Evolutionary conservation across 1,284 basidiomycete genomes (phyloP).

Genomic region (Pseudozyma tsukubaensis): DNA sequence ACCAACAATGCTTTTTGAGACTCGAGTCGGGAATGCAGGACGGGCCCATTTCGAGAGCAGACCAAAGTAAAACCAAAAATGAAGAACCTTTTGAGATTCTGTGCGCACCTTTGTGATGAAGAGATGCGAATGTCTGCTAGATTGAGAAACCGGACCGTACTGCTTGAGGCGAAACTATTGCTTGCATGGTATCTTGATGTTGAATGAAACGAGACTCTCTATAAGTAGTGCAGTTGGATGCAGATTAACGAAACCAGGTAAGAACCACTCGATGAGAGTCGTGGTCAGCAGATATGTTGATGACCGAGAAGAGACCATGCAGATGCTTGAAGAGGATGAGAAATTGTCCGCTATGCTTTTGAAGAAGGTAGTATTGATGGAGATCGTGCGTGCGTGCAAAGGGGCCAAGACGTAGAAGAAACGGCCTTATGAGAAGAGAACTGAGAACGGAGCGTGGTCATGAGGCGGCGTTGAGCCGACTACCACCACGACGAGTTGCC

Average conservation of each 20-base stretch:
- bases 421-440: conserved; percentile 4
- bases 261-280: conserved; percentile 46
- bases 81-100: conserved; percentile 8
- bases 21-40: conserved; percentile 33
- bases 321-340: conserved; percentile 16
- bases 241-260: conserved; percentile 43
- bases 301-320: conserved; percentile 43
- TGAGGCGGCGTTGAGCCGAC: neutral
- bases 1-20: conserved; percentile 23
- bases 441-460: neutral
- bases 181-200: conserved; percentile 52
- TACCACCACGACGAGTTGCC: conserved; percentile 54
- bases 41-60: conserved; percentile 39
- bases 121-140: conserved; percentile 37
- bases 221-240: conserved; percentile 50
- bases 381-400: conserved; percentile 38
- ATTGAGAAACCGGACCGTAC: conserved; percentile 28
- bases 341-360: conserved; percentile 53
- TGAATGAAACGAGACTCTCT: conserved; percentile 34
- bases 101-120: conserved; percentile 17
- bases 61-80: conserved; percentile 19
- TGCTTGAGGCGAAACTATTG: conserved; percentile 43
- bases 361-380: conserved; percentile 11
- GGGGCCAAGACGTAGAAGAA: conserved; percentile 14
- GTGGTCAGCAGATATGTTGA: no score